Conservation (phyloP, 1,284 basidiomycete species). For the Ceratobasidium sp. region DNA sequence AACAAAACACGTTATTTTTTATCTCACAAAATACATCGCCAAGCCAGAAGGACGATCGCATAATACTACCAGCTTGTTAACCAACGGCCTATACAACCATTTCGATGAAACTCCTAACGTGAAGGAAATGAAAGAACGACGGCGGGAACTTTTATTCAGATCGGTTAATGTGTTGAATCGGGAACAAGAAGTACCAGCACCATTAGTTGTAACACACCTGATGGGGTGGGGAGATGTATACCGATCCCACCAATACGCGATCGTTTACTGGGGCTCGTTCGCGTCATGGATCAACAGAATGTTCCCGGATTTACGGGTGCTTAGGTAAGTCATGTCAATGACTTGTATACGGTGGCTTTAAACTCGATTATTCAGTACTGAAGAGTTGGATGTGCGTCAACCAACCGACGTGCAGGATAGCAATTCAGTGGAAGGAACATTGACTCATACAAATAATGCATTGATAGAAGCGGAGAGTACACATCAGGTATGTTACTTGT, state of each 20-base stretch:
- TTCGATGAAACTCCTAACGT: neutral
- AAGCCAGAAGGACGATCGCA: constrained; percentile 52
- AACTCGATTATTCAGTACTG: neutral
- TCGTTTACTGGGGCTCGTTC: neutral
- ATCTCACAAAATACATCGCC: constrained; percentile 52
- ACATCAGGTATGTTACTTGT: too few relatives aligned
- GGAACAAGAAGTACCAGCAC: constrained; percentile 40
- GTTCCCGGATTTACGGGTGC: neutral
- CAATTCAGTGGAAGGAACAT: neutral
- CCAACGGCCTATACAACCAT: neutral
- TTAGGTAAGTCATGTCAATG: neutral
- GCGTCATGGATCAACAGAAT: neutral
- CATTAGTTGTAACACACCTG: constrained; percentile 32
- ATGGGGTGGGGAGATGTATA: constrained; percentile 11
- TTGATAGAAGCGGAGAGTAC: neutral
- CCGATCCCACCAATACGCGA: neutral
- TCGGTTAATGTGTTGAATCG: constrained; percentile 46
- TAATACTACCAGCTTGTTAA: constrained; percentile 50
- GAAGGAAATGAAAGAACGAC: neutral
- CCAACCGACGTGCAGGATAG: neutral
- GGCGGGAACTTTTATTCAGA: constrained; percentile 23
- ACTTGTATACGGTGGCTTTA: neutral
- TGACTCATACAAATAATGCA: neutral
- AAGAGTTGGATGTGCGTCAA: neutral
- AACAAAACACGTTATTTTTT: constrained; percentile 23